Percentiles rank a stretch among this genome's conserved stretches.
Conservation (phyloP, 1,284 basidiomycete species). For the Cutaneotrichosporon sp. region DNA sequence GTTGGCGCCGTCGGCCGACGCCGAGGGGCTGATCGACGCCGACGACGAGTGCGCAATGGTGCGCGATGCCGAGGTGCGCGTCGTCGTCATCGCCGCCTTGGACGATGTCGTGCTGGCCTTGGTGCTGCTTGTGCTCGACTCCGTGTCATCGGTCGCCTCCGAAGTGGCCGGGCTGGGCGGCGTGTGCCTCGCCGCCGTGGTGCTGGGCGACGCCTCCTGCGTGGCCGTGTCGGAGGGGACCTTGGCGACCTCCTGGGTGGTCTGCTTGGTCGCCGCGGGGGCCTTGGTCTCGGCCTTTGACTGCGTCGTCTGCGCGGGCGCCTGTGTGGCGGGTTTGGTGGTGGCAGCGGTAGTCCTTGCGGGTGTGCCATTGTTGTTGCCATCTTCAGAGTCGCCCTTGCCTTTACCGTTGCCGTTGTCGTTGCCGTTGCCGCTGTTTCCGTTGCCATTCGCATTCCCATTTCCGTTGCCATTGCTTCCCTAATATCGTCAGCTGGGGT, state of each 20-base stretch:
- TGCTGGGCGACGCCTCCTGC: not conserved
- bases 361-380: too few species aligned
- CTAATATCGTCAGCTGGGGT: not conserved
- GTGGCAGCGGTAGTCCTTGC: too few species aligned
- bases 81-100: not conserved
- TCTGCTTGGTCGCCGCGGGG: too few species aligned
- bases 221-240: too few species aligned
- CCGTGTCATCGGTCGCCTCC: too few species aligned
- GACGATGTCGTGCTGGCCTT: not conserved
- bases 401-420: not conserved
- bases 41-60: not conserved
- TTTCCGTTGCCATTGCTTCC: too few species aligned
- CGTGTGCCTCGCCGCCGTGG: not conserved
- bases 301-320: too few species aligned
- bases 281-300: too few species aligned
- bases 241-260: too few species aligned
- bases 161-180: not conserved
- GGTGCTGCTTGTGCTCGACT: too few species aligned
- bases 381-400: not conserved
- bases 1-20: slow-evolving; percentile 3
- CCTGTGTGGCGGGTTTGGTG: too few species aligned
- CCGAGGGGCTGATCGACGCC: not conserved
- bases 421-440: not conserved
- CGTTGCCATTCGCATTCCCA: too few species aligned
- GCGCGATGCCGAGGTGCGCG: not conserved